phyloP scores from a whole-genome alignment of 108 stramenopile genomes.

The Stephanodiscus minutulus region DNA sequence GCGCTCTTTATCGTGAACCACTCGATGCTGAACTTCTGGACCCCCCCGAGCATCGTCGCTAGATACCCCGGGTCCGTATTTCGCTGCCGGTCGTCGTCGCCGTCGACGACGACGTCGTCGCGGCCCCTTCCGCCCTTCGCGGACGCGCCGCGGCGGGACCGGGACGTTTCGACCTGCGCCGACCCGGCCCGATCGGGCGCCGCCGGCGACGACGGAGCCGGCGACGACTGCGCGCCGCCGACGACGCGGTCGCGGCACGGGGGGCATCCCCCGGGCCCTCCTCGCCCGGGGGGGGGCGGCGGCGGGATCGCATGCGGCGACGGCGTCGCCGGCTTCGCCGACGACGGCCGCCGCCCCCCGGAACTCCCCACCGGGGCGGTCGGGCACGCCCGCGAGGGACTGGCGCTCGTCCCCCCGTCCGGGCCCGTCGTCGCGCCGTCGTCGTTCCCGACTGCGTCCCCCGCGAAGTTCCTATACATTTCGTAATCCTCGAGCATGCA shows the following conservation, averaged over 20 bases:
- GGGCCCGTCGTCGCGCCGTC: too few species aligned
- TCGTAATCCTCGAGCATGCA: constrained; percentile 18
- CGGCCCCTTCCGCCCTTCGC: not conserved
- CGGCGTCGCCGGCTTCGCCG: too few species aligned
- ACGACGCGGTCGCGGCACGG: too few species aligned
- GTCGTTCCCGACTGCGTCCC: not conserved
- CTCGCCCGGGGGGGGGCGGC: too few species aligned
- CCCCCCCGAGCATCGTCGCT: not conserved
- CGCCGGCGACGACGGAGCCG: too few species aligned
- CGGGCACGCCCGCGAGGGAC: not conserved
- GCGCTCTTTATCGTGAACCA: constrained; percentile 17
- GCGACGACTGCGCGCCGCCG: too few species aligned
- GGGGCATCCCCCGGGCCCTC: too few species aligned
- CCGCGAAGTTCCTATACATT: constrained; percentile 6
- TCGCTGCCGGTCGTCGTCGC: not conserved
- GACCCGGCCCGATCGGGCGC: too few species aligned
- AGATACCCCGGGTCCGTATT: not conserved
- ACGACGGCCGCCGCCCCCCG: not conserved
- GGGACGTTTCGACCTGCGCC: not conserved
- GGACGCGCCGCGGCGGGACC: not conserved
- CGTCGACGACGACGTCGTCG: not conserved
- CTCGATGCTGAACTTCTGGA: constrained; percentile 13
- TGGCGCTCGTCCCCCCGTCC: too few species aligned
- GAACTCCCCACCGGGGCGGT: not conserved
- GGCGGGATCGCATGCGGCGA: too few species aligned